These are phyloP conservation scores for Haplographium delicatum DNA, from an alignment of 495 filamentous ascomycete species.

Conservation along the genomic window DNA sequence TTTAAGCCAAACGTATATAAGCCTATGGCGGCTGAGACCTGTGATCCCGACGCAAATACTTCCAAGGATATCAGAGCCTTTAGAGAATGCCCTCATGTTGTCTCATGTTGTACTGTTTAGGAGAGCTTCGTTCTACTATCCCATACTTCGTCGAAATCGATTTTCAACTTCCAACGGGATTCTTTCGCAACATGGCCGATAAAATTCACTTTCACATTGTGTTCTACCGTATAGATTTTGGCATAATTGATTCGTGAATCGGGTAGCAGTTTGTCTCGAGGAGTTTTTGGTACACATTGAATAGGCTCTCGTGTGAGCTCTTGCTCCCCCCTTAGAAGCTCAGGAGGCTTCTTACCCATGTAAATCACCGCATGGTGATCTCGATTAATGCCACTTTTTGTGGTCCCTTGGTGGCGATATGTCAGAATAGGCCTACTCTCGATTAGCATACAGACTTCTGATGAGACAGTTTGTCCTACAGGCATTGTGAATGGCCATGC, in stretches of 20 bases:
- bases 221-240: slow-evolving; percentile 23
- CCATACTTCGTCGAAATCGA: slow-evolving; percentile 16
- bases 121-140: neutral
- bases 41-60: too few relatives aligned
- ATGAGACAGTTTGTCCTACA: too few relatives aligned
- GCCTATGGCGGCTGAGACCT: too few relatives aligned
- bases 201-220: slow-evolving; percentile 19
- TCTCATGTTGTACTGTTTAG: too few relatives aligned
- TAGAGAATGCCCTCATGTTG: too few relatives aligned
- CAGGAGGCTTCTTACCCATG: neutral
- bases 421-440: slow-evolving; percentile 19
- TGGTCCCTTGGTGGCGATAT: slow-evolving; percentile 5
- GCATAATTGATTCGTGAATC: slow-evolving; percentile 16
- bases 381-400: slow-evolving; percentile 4
- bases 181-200: slow-evolving; percentile 7
- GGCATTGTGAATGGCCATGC: slow-evolving; percentile 9
- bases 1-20: too few relatives aligned
- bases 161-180: neutral
- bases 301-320: slow-evolving; percentile 2
- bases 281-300: slow-evolving; percentile 2
- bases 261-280: slow-evolving; percentile 12
- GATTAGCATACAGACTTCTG: too few relatives aligned
- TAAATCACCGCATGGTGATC: slow-evolving; percentile 16
- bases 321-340: neutral
- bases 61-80: too few relatives aligned